Percentiles rank a stretch among this genome's conserved stretches.
These are phyloP conservation scores for Paracamarosporium sp. DNA, from an alignment of 2,329 filamentous ascomycete genomes.

Conservation along the genomic window DNA sequence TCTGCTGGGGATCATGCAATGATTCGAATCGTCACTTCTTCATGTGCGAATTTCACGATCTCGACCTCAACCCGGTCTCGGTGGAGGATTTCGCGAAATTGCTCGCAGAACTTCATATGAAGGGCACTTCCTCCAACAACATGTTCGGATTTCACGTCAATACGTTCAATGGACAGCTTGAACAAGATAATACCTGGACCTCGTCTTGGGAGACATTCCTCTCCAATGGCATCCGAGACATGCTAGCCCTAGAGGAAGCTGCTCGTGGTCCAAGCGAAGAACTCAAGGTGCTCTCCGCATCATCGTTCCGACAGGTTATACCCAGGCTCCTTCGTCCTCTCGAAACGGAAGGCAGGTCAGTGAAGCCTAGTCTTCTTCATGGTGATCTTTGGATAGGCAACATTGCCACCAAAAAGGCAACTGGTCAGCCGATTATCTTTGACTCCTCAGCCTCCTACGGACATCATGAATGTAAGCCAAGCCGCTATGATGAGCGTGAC, in stretches of 20 bases:
- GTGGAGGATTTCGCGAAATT: neutral
- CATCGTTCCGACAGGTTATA: slow-evolving; percentile 34
- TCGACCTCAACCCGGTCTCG: neutral
- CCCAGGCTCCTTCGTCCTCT: slow-evolving; percentile 42
- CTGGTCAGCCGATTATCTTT: slow-evolving; percentile 8
- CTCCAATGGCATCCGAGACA: neutral
- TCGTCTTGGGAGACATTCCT: neutral
- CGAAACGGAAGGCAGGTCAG: slow-evolving; percentile 29
- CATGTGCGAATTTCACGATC: neutral
- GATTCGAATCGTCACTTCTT: neutral
- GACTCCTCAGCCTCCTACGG: slow-evolving; percentile 7
- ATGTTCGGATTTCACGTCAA: slow-evolving; percentile 1
- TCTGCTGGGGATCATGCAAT: neutral
- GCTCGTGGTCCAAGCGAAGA: neutral
- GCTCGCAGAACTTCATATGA: neutral
- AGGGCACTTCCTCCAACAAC: neutral
- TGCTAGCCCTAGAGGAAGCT: neutral
- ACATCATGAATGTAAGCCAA: slow-evolving; percentile 12
- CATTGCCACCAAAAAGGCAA: neutral
- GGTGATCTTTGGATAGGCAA: slow-evolving; percentile 44
- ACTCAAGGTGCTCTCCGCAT: neutral
- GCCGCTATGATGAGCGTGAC: neutral
- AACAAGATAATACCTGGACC: neutral
- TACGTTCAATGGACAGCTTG: neutral
- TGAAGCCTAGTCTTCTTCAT: slow-evolving; percentile 36